phyloP scores from a whole-genome alignment of 495 filamentous ascomycete species.

The Margaritispora aquatica region DNA sequence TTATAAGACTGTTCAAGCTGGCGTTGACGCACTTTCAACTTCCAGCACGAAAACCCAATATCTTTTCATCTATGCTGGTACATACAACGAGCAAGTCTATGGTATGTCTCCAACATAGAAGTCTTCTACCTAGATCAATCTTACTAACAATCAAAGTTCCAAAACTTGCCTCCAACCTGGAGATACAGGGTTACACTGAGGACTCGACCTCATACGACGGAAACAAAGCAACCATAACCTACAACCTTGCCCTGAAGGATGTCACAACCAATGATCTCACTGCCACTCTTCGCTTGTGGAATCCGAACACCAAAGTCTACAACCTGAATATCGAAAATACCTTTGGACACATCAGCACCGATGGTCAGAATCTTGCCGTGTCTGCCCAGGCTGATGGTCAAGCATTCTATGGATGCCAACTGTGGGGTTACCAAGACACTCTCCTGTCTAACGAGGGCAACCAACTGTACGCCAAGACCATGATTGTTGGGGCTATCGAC shows the following conservation, averaged over 20 bases:
- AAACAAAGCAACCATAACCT: conserved; percentile 56
- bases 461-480: conserved; percentile 37
- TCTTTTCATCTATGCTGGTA: conserved; percentile 58
- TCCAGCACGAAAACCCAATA: conserved; percentile 32
- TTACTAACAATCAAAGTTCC: too few species aligned
- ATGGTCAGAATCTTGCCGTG: conserved; percentile 18
- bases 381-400: conserved; percentile 11
- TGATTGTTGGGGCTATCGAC: conserved; percentile 29
- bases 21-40: conserved; percentile 10
- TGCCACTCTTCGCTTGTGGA: conserved; percentile 17
- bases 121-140: too few species aligned
- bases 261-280: conserved; percentile 14
- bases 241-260: conserved; percentile 19
- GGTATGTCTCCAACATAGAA: too few species aligned
- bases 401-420: conserved; percentile 35
- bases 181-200: conserved; percentile 12
- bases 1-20: conserved; percentile 11
- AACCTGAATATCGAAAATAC: conserved; percentile 18
- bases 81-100: conserved; percentile 54
- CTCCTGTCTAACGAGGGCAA: conserved; percentile 32
- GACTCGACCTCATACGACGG: conserved; percentile 34
- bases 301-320: conserved; percentile 18
- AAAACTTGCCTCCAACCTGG: conserved; percentile 14
- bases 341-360: conserved; percentile 13
- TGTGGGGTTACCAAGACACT: conserved; percentile 46